Evolutionary conservation across 805 yeast species (phyloP).

Genomic region (Spathaspora passalidarum): DNA sequence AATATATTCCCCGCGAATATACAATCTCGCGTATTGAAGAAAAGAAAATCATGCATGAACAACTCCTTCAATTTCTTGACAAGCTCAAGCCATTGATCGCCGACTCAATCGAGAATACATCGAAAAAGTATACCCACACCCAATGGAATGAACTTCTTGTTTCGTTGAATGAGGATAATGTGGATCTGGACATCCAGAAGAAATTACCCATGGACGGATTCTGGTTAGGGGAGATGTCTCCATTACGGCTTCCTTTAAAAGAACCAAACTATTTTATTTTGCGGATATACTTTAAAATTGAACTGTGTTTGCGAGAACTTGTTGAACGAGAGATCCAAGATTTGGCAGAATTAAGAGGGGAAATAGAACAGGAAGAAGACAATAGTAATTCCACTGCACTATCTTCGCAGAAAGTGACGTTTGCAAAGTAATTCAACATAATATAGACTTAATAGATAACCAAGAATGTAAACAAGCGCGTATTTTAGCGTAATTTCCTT

Average conservation of each 20-base stretch:
- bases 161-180: constrained; percentile 2
- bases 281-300: constrained; percentile 26
- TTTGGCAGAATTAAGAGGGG: not conserved
- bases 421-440: not conserved
- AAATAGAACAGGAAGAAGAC: not conserved
- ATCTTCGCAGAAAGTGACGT: not conserved
- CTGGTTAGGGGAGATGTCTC: constrained; percentile 69
- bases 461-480: too few relatives aligned
- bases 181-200: constrained; percentile 1
- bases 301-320: constrained; percentile 16
- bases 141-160: constrained; percentile 49
- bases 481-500: too few relatives aligned
- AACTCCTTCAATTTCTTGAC: constrained; percentile 26
- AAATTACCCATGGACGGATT: constrained; percentile 18
- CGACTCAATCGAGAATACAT: constrained; percentile 38
- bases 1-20: not conserved
- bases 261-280: constrained; percentile 63
- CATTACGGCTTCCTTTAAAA: constrained; percentile 64
- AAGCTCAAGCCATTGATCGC: constrained; percentile 26
- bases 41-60: constrained; percentile 10
- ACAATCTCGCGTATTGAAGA: not conserved
- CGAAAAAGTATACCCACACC: constrained; percentile 42
- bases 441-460: not conserved
- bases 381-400: not conserved
- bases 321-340: constrained; percentile 1